A percentile compares a stretch with the other conserved stretches of the same genome.
These are phyloP conservation scores for Fusarium pseudocircinatum DNA, from an alignment of 2,329 filamentous ascomycete genomes.

Conservation along the genomic window DNA sequence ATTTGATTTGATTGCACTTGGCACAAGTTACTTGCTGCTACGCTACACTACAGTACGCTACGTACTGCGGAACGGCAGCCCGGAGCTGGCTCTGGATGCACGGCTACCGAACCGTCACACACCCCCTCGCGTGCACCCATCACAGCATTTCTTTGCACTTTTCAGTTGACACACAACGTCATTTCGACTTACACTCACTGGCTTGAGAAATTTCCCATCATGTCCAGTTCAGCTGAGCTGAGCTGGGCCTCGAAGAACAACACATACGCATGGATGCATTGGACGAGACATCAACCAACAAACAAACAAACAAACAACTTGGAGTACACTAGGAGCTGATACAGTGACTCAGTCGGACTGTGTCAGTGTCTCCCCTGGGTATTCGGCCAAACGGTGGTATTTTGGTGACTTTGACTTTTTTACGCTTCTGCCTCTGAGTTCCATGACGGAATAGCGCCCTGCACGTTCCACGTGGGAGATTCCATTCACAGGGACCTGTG, in stretches of 20 bases:
- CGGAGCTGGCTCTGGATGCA: conserved; percentile 39
- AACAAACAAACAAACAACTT: background rate
- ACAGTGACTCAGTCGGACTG: conserved; percentile 21
- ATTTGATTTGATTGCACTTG: conserved; percentile 37
- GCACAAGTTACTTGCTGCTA: conserved; percentile 14
- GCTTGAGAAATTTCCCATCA: conserved; percentile 13
- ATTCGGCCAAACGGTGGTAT: conserved; percentile 38
- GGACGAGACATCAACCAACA: background rate
- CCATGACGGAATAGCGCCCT: conserved; percentile 41
- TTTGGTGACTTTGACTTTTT: conserved; percentile 37
- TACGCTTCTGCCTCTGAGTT: conserved; percentile 16
- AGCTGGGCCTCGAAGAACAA: conserved; percentile 24
- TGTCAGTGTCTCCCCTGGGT: conserved; percentile 2
- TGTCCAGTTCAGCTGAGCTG: conserved; percentile 3
- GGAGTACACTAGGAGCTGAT: background rate
- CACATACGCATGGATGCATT: conserved; percentile 2
- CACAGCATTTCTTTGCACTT: background rate
- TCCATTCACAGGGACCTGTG: conserved; percentile 32
- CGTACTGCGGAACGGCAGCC: conserved; percentile 32
- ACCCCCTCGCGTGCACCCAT: conserved; percentile 34
- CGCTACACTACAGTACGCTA: background rate
- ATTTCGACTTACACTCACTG: conserved; percentile 20
- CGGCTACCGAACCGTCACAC: conserved; percentile 29
- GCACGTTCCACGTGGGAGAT: conserved; percentile 47
- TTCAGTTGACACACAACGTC: conserved; percentile 19